Evolutionary conservation across 345 rosid species (phyloP).

Genomic region (Eucalyptus erythrocorys): DNA sequence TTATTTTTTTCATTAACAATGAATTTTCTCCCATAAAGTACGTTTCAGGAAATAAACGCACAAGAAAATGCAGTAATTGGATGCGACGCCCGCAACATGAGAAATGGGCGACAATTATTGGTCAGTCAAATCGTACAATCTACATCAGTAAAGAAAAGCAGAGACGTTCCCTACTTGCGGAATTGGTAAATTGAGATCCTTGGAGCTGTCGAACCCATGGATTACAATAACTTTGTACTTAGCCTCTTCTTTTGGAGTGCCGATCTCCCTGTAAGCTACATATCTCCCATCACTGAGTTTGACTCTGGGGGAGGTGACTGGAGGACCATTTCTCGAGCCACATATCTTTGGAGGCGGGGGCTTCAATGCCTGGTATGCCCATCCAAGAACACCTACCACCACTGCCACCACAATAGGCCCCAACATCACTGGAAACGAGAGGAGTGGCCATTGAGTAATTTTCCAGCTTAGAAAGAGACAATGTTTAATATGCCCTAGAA

Average conservation of each 20-base stretch:
- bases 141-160: background rate
- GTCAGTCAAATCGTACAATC: background rate
- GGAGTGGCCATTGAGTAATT: background rate
- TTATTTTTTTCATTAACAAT: background rate
- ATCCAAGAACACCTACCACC: slow-evolving; percentile 35
- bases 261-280: slow-evolving; percentile 68
- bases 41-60: background rate
- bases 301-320: slow-evolving; percentile 55
- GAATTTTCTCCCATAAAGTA: background rate
- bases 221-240: slow-evolving; percentile 39
- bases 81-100: background rate
- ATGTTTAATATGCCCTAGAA: background rate
- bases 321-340: slow-evolving; percentile 57
- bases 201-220: slow-evolving; percentile 66
- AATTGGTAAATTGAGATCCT: slow-evolving; percentile 38
- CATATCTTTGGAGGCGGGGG: slow-evolving; percentile 76
- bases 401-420: slow-evolving; percentile 30
- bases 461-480: background rate
- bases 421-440: slow-evolving; percentile 32
- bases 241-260: slow-evolving; percentile 50
- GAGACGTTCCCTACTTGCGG: slow-evolving; percentile 24
- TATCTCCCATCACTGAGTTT: slow-evolving; percentile 72
- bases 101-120: background rate
- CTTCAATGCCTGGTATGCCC: slow-evolving; percentile 35
- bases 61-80: background rate